Base-by-base conservation (phyloP, 1,139 yeast genomes). In the Lodderomyces parapsilosis region DNA sequence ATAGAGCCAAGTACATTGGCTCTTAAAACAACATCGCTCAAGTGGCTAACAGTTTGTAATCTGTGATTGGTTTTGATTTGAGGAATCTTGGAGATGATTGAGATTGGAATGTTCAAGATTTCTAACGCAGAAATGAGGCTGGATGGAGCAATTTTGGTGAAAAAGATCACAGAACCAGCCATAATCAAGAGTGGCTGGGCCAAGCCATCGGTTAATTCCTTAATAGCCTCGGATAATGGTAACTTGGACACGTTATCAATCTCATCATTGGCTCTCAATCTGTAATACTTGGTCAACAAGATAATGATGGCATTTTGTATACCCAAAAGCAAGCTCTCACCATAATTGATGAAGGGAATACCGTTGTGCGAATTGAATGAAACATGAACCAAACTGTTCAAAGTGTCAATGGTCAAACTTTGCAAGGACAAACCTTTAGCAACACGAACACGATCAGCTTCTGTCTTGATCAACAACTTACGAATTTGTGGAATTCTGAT, bases 1-100 rank as follows among this genome's bases (percentile, higher is more conserved):
- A 75, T 59, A 3, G 83, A 70, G 0, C 86, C 86, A 10, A 76
- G 45, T 30, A 76, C 66, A 54, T 80, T 78, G 45, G 81, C 83
- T 41, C 74, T 66, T 33, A 81, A 76, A 8, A 84, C 75, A 37
- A 79, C 62, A 13, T 71, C 67, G 15, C 82, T 71, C 50, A 81
- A 68, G 53, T 80, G 83, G 20, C 74, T 74, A 1, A 85, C 79
- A 2, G 82, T 73, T 49, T 70, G 66, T 54, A 74, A 70, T 40
- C 59, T 62, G 51, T 68, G 63, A 54, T 80, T 80, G 38, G 68
- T 61, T 37, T 58, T 53, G 44, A 81, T 78, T 55, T 81, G 87
- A 1, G 86, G 85, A 27, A 81, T 49, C 55, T 79, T 81, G 38
- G 83, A 71, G 15, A 71, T 55, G 15, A 81, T 65, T 7, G 76